phyloP scores from a whole-genome alignment of 495 filamentous ascomycete genomes.

The Cudoniella acicularis region DNA sequence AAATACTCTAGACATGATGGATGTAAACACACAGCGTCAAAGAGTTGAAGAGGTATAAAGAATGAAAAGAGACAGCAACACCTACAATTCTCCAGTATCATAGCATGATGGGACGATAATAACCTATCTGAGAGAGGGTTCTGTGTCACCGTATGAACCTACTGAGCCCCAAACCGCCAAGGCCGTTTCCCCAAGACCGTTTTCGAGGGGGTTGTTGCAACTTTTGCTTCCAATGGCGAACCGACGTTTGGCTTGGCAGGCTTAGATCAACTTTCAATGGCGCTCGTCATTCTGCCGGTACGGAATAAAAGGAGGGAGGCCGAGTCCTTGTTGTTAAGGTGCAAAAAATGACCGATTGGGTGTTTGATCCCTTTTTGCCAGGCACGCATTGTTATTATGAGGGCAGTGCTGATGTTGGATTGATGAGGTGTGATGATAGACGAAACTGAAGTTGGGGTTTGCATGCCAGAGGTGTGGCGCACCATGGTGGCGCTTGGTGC shows the following conservation, averaged over 20 bases:
- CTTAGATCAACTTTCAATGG: background rate
- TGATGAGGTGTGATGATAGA: too few relatives aligned
- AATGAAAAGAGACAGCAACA: background rate
- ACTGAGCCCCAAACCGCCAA: constrained; percentile 15
- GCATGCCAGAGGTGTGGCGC: too few relatives aligned
- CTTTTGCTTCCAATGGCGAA: constrained; percentile 6
- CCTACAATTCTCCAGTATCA: background rate
- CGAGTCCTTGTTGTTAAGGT: background rate
- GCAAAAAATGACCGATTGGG: background rate
- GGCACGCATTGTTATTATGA: background rate
- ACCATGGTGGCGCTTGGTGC: too few relatives aligned
- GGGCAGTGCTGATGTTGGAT: background rate
- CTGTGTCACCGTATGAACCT: background rate
- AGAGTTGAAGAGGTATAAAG: background rate
- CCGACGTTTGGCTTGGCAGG: constrained; percentile 13
- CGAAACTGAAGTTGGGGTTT: too few relatives aligned
- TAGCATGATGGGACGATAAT: background rate
- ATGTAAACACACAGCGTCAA: constrained; percentile 16
- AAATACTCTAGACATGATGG: background rate
- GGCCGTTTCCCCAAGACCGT: constrained; percentile 18
- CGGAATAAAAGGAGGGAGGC: background rate
- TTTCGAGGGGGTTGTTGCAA: constrained; percentile 2
- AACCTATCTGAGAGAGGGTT: background rate
- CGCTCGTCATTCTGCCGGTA: background rate
- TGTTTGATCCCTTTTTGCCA: background rate